phyloP scores from a whole-genome alignment of 164 flowering plant species.

The Macadamia integrifolia region DNA sequence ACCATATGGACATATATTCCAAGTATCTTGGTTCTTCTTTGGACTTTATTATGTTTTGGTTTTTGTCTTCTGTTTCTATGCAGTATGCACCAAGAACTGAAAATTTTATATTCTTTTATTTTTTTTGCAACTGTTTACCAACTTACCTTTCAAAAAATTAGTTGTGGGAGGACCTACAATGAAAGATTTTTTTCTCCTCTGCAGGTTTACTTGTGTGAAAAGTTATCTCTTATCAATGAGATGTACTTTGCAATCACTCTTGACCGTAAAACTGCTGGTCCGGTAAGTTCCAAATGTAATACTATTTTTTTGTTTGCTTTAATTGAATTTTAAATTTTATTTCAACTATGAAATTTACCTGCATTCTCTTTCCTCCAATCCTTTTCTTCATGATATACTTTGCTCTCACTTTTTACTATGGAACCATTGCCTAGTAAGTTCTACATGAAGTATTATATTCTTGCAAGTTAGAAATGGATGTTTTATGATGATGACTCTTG shows the following conservation, averaged over 20 bases:
- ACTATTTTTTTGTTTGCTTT: background rate
- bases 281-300: slow-evolving; percentile 48
- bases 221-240: slow-evolving; percentile 85
- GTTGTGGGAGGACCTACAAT: background rate
- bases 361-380: too few relatives aligned
- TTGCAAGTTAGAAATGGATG: too few relatives aligned
- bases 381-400: too few relatives aligned
- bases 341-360: too few relatives aligned
- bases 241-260: slow-evolving; percentile 97
- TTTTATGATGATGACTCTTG: background rate
- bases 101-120: background rate
- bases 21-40: background rate
- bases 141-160: background rate
- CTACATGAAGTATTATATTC: too few relatives aligned
- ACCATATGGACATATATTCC: background rate
- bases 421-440: too few relatives aligned
- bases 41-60: background rate
- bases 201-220: slow-evolving; percentile 83
- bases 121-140: background rate
- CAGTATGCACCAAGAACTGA: too few relatives aligned
- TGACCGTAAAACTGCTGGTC: slow-evolving; percentile 91
- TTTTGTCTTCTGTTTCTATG: background rate
- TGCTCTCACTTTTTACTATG: too few relatives aligned
- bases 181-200: background rate
- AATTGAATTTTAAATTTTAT: too few relatives aligned